Evolutionary conservation across 305 asterid species (phyloP).

Genomic region (Striga hermonthica): DNA sequence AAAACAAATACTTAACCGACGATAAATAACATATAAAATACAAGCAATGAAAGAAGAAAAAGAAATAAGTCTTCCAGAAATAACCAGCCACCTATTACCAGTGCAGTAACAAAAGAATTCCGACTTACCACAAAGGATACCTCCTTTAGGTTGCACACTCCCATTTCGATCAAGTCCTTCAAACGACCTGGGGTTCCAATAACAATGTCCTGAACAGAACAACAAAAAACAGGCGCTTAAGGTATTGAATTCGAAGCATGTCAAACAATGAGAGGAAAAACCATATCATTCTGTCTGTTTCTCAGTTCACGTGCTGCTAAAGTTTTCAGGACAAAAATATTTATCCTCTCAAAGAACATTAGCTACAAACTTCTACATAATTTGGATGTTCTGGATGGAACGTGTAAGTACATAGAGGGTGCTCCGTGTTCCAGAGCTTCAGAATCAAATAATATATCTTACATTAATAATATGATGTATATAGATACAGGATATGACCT

Average conservation of each 20-base stretch:
- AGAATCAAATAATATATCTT: background rate
- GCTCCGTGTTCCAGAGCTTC: background rate
- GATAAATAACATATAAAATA: slow-evolving; percentile 5
- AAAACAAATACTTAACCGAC: slow-evolving; percentile 16
- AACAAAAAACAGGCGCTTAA: slow-evolving; percentile 28
- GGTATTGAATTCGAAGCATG: background rate
- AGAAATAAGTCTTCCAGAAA: background rate
- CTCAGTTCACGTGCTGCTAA: background rate
- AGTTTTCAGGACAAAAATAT: background rate
- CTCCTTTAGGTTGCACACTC: slow-evolving; percentile 64
- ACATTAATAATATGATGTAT: background rate
- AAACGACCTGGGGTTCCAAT: slow-evolving; percentile 98
- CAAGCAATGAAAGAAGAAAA: slow-evolving; percentile 13
- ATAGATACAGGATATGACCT: background rate
- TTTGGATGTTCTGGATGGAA: background rate
- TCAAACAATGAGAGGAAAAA: slow-evolving; percentile 11
- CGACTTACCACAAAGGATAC: slow-evolving; percentile 90
- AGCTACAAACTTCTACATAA: background rate
- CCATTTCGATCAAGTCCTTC: slow-evolving; percentile 90
- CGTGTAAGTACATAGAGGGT: background rate
- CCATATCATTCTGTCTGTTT: background rate
- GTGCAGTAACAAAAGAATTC: slow-evolving; percentile 12
- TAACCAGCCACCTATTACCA: slow-evolving; percentile 13
- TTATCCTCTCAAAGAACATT: background rate
- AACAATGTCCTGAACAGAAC: slow-evolving; percentile 70